Evolutionary conservation across 139 green algal species (phyloP).

Genomic region (Chlorella sp.): DNA sequence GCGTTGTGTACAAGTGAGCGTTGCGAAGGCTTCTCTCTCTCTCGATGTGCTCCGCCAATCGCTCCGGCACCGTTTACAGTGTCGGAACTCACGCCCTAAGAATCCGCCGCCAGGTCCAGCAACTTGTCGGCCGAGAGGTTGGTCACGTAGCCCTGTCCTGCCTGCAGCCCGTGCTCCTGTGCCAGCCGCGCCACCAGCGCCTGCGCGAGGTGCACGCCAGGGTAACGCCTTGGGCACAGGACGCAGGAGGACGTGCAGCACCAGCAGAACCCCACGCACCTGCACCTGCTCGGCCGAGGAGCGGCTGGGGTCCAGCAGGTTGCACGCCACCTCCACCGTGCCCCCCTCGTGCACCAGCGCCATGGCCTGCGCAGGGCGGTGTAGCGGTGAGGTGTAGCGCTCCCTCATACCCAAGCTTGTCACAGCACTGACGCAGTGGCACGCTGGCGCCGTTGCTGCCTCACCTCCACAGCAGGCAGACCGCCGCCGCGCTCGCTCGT

Average conservation of each 20-base stretch:
- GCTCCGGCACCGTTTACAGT: too few relatives aligned
- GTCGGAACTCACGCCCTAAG: too few relatives aligned
- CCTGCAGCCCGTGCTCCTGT: neutral
- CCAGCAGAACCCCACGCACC: neutral
- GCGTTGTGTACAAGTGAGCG: too few relatives aligned
- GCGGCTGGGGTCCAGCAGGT: constrained; percentile 49
- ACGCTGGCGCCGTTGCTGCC: neutral
- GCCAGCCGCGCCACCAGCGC: neutral
- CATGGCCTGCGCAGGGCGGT: constrained; percentile 76
- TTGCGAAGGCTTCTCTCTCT: too few relatives aligned
- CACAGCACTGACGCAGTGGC: neutral
- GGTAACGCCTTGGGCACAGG: too few relatives aligned
- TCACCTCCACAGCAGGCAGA: constrained; percentile 50
- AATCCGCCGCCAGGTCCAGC: too few relatives aligned
- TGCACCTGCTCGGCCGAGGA: neutral
- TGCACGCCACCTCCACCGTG: constrained; percentile 72
- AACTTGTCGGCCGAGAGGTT: neutral
- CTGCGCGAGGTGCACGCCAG: neutral
- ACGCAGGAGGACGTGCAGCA: neutral
- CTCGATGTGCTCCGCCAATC: too few relatives aligned
- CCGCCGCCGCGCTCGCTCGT: constrained; percentile 63
- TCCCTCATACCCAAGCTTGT: too few relatives aligned
- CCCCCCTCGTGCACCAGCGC: constrained; percentile 50
- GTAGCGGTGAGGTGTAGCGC: too few relatives aligned
- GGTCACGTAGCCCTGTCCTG: neutral